Percentiles rank a stretch among this genome's conserved stretches.
These are phyloP conservation scores for Sphaerostilbella broomeana DNA, from an alignment of 2,329 filamentous ascomycete genomes.

Conservation along the genomic window DNA sequence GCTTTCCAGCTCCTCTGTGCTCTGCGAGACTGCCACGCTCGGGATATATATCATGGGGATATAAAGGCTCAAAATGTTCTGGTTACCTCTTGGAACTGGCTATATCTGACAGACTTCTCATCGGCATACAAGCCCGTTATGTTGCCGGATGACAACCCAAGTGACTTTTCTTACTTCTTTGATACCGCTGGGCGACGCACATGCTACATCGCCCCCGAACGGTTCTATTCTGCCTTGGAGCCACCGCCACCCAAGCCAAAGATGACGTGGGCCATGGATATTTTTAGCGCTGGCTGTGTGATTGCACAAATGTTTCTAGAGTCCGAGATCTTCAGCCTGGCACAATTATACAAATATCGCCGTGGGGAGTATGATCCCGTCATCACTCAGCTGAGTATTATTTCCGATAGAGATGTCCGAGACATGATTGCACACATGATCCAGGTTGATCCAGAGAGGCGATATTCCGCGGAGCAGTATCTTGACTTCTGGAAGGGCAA, in stretches of 20 bases:
- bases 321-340: slow-evolving; percentile 93
- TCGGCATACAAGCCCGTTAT: slow-evolving; percentile 91
- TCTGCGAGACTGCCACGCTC: slow-evolving; percentile 81
- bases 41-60: slow-evolving; percentile 90
- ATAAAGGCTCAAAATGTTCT: slow-evolving; percentile 98
- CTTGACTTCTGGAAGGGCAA: slow-evolving; percentile 86
- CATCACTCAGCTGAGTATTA: slow-evolving; percentile 72
- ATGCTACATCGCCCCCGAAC: slow-evolving; percentile 91
- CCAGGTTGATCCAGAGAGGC: slow-evolving; percentile 81
- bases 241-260: slow-evolving; percentile 53
- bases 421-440: slow-evolving; percentile 96
- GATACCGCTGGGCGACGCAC: slow-evolving; percentile 86
- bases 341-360: slow-evolving; percentile 90
- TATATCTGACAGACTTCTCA: slow-evolving; percentile 96
- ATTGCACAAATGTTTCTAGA: slow-evolving; percentile 96
- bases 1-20: slow-evolving; percentile 92
- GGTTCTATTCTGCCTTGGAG: slow-evolving; percentile 70
- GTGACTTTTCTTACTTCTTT: slow-evolving; percentile 96
- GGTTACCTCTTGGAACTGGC: slow-evolving; percentile 98
- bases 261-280: slow-evolving; percentile 91
- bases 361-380: slow-evolving; percentile 87
- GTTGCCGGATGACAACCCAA: slow-evolving; percentile 91
- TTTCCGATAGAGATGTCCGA: slow-evolving; percentile 79
- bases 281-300: slow-evolving; percentile 94
- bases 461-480: slow-evolving; percentile 91